Conservation (phyloP, 1,139 yeast species). For the Saccharomyces uvarum region DNA sequence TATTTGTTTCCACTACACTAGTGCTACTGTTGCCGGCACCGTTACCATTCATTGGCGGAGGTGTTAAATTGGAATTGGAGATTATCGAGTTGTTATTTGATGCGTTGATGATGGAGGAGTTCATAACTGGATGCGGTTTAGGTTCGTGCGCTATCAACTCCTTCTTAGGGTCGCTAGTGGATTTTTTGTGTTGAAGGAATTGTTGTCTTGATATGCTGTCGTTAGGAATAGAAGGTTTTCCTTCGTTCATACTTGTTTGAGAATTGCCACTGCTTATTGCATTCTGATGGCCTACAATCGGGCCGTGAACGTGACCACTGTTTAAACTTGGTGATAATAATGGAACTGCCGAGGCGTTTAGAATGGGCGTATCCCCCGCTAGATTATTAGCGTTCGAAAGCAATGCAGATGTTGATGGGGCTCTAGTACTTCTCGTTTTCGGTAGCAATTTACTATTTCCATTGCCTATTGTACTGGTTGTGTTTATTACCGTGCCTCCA, state of each 20-base stretch:
- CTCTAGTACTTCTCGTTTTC: background rate
- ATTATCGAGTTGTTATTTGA: background rate
- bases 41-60: background rate
- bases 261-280: background rate
- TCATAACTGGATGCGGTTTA: background rate
- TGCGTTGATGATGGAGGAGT: background rate
- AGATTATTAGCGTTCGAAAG: background rate
- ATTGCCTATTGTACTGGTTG: background rate
- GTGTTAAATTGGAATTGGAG: background rate
- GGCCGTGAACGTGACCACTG: background rate
- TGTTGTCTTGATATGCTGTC: slow-evolving; percentile 1
- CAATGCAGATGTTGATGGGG: background rate
- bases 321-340: background rate
- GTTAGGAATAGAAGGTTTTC: slow-evolving; percentile 1
- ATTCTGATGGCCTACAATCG: background rate
- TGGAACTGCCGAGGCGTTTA: background rate
- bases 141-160: background rate
- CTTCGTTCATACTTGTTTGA: slow-evolving; percentile 3
- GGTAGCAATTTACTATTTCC: background rate
- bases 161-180: background rate
- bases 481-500: background rate
- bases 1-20: slow-evolving; percentile 37
- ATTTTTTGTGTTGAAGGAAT: background rate
- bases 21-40: background rate
- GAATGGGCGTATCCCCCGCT: background rate